phyloP scores from a whole-genome alignment of 805 yeast species.

The Metschnikowia vanudenii region DNA sequence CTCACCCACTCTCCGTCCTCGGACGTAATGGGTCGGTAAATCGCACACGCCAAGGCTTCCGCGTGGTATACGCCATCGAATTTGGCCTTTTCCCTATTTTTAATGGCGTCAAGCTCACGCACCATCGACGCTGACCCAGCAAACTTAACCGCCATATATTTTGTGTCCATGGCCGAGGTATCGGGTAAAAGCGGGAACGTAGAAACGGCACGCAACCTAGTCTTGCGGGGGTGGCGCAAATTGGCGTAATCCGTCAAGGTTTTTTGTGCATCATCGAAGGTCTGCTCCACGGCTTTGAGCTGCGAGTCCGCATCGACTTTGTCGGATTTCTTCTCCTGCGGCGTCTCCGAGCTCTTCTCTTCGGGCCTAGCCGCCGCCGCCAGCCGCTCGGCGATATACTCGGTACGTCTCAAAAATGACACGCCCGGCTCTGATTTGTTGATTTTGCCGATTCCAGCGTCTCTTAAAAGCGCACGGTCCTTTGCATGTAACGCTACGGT shows the following conservation, averaged over 20 bases:
- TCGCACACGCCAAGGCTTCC: constrained; percentile 50
- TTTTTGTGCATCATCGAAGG: constrained; percentile 63
- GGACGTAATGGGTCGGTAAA: constrained; percentile 71
- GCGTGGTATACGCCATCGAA: constrained; percentile 34
- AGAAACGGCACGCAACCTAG: constrained; percentile 66
- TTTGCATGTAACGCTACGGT: constrained; percentile 62
- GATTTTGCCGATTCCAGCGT: constrained; percentile 58
- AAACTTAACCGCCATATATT: constrained; percentile 62
- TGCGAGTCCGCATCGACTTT: constrained; percentile 59
- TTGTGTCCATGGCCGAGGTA: constrained; percentile 83
- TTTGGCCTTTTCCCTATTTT: constrained; percentile 27
- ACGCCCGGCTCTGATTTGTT: constrained; percentile 51
- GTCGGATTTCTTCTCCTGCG: neutral
- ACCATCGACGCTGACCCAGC: constrained; percentile 52
- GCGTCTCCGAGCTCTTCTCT: constrained; percentile 21
- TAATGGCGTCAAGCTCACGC: constrained; percentile 33
- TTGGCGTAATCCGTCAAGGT: constrained; percentile 37
- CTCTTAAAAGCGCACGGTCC: constrained; percentile 74
- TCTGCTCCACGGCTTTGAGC: constrained; percentile 68
- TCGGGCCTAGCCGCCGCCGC: constrained; percentile 27
- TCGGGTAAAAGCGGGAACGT: constrained; percentile 88
- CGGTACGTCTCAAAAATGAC: constrained; percentile 91
- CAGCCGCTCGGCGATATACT: constrained; percentile 74
- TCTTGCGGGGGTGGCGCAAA: constrained; percentile 78
- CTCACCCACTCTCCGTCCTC: constrained; percentile 80